A percentile compares a stretch with the other conserved stretches of the same genome.
phyloP scores from a whole-genome alignment of 2,329 filamentous ascomycete genomes.

The Penicillium sp. region DNA sequence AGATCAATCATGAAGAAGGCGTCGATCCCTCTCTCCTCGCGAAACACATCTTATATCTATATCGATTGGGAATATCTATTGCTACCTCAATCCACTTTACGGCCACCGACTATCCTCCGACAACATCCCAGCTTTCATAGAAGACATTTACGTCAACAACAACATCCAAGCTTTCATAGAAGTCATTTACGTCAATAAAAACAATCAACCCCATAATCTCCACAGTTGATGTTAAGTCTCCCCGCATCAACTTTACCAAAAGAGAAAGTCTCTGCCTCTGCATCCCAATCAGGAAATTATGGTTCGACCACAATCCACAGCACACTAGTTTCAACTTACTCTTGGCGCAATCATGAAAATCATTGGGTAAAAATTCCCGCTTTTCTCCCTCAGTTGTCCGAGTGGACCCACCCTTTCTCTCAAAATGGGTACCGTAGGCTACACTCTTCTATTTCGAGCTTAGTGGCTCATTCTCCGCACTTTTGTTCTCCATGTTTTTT shows the following conservation, averaged over 20 bases:
- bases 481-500: slow-evolving; percentile 18
- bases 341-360: not conserved
- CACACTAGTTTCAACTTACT: not conserved
- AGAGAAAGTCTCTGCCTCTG: slow-evolving; percentile 13
- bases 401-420: slow-evolving; percentile 5
- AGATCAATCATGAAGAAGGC: too few species aligned
- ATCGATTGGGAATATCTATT: too few species aligned
- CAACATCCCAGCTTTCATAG: not conserved
- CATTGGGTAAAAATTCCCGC: not conserved
- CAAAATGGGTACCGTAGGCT: slow-evolving; percentile 12
- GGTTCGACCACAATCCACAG: not conserved
- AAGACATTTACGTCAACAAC: not conserved
- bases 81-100: not conserved
- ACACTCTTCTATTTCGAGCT: not conserved
- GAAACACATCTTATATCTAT: too few species aligned
- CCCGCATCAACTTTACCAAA: slow-evolving; percentile 18
- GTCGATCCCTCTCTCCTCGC: too few species aligned
- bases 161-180: too few species aligned
- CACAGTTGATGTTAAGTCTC: slow-evolving; percentile 6
- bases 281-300: slow-evolving; percentile 7
- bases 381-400: slow-evolving; percentile 4
- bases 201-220: not conserved
- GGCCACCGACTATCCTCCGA: not conserved
- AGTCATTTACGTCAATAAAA: not conserved
- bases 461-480: slow-evolving; percentile 15